Conservation (phyloP, 2,329 filamentous ascomycete genomes). For the Akanthomyces dipterigenus region DNA sequence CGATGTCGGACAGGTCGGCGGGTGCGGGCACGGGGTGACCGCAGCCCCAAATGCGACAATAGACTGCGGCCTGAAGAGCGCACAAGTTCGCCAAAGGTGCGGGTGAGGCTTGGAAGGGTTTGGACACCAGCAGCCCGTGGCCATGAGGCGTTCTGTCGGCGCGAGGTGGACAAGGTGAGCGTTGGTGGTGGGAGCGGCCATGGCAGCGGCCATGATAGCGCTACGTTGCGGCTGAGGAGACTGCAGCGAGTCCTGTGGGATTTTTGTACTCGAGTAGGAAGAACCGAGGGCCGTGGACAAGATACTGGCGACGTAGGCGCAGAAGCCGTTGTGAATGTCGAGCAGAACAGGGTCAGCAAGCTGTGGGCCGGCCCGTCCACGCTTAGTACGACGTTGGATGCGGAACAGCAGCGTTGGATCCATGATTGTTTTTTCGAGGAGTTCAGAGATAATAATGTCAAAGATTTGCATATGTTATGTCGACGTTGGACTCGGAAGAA, state of each 20-base stretch:
- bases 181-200: not conserved
- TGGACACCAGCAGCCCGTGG: constrained; percentile 12
- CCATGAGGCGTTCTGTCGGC: not conserved
- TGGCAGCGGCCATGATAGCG: not conserved
- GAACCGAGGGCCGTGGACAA: not conserved
- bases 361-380: not conserved
- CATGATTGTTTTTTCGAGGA: not conserved
- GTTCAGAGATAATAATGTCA: not conserved
- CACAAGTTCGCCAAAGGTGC: constrained; percentile 11
- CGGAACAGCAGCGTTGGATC: not conserved
- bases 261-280: not conserved
- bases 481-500: not conserved
- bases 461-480: not conserved
- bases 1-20: not conserved
- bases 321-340: constrained; percentile 9
- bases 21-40: not conserved
- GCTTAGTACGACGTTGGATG: constrained; percentile 1
- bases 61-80: constrained; percentile 1
- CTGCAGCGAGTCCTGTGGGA: not conserved
- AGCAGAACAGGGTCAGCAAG: not conserved
- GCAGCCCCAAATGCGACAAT: not conserved
- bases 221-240: not conserved
- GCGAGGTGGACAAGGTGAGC: constrained; percentile 4
- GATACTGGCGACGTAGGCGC: constrained; percentile 1
- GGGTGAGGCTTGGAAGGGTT: not conserved